A percentile compares a stretch with the other conserved stretches of the same genome.
Evolutionary conservation across 192 early-diverging fungal species (phyloP).

Genomic region (Piromyces finnis): DNA sequence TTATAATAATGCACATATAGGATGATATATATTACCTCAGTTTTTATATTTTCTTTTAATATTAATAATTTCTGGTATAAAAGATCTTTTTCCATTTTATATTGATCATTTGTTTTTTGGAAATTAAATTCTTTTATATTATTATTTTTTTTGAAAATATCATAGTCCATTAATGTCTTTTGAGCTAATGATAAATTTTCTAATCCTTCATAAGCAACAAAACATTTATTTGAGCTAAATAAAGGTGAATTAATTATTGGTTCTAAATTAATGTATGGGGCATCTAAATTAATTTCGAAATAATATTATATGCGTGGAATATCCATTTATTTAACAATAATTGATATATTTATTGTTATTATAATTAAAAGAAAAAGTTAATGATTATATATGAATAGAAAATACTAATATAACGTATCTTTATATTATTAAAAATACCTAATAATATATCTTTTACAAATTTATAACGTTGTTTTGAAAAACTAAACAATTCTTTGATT

Average conservation of each 20-base stretch:
- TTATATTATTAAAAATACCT: too few relatives aligned
- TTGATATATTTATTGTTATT: too few relatives aligned
- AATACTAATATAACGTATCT: too few relatives aligned
- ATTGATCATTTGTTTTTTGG: neutral
- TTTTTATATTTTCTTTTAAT: neutral
- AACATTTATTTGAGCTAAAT: neutral
- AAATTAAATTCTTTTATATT: neutral
- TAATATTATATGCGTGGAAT: too few relatives aligned
- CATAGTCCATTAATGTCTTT: neutral
- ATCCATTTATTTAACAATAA: too few relatives aligned
- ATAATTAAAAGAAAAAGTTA: too few relatives aligned
- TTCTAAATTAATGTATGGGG: neutral
- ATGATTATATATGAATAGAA: too few relatives aligned
- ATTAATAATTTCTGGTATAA: neutral
- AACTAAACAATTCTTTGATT: neutral
- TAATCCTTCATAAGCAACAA: neutral
- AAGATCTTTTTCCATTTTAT: neutral
- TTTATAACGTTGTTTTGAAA: neutral
- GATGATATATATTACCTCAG: neutral
- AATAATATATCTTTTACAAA: neutral
- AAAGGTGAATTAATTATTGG: neutral
- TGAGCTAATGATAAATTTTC: neutral
- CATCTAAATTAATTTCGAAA: too few relatives aligned
- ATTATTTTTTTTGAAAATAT: neutral
- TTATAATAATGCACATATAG: too few relatives aligned